Percentiles rank a stretch among this genome's conserved stretches.
Conservation (phyloP, 2,329 filamentous ascomycete species). For the Stemphylium lycopersici region DNA sequence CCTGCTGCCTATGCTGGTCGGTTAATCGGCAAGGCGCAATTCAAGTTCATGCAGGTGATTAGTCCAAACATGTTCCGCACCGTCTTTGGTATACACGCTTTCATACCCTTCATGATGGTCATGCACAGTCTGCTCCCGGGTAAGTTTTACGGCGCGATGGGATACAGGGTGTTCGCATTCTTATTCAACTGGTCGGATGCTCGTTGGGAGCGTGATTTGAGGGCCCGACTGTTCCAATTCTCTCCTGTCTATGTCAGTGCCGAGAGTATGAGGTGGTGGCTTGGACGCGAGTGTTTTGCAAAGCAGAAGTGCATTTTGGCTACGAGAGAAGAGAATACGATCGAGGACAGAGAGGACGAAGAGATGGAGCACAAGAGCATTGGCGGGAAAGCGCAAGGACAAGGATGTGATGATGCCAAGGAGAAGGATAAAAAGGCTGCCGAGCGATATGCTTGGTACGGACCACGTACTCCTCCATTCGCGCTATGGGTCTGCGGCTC, state of each 20-base stretch:
- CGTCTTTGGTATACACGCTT: constrained; percentile 89
- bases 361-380: constrained; percentile 34
- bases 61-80: constrained; percentile 76
- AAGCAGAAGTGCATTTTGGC: constrained; percentile 85
- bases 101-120: constrained; percentile 91
- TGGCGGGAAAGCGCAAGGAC: constrained; percentile 7
- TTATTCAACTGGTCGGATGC: constrained; percentile 86
- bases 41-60: constrained; percentile 87
- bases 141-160: constrained; percentile 76
- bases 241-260: constrained; percentile 88
- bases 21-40: constrained; percentile 83
- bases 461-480: constrained; percentile 77
- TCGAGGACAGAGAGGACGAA: constrained; percentile 62
- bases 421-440: constrained; percentile 51
- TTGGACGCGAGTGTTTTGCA: constrained; percentile 84
- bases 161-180: constrained; percentile 88
- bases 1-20: constrained; percentile 90
- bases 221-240: constrained; percentile 88
- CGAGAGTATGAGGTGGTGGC: constrained; percentile 95
- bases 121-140: constrained; percentile 73
- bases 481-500: constrained; percentile 86
- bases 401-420: constrained; percentile 21
- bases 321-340: constrained; percentile 71
- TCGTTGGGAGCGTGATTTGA: constrained; percentile 81
- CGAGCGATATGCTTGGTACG: constrained; percentile 73